Evolutionary conservation across 306 rosid species (phyloP).

Genomic region (Vachellia collinsii): DNA sequence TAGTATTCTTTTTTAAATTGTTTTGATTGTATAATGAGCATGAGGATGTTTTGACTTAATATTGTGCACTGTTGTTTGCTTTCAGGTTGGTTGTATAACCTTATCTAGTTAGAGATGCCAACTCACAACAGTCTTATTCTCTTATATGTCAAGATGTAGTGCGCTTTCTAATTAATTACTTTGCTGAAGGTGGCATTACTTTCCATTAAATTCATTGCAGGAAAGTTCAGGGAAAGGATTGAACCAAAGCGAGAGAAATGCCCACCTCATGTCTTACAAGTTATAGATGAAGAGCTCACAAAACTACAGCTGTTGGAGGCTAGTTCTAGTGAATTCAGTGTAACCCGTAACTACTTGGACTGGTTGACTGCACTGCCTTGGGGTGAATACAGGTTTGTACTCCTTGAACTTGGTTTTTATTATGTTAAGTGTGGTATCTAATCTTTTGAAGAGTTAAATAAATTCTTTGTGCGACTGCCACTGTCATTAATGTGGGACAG

Average conservation of each 20-base stretch:
- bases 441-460: slow-evolving; percentile 22
- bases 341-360: slow-evolving; percentile 96
- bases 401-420: slow-evolving; percentile 24
- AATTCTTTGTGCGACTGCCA: background rate
- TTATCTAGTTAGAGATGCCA: slow-evolving; percentile 16
- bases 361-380: slow-evolving; percentile 99
- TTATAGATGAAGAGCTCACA: slow-evolving; percentile 94
- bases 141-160: slow-evolving; percentile 23
- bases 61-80: background rate
- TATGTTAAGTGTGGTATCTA: slow-evolving; percentile 7
- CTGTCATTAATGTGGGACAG: slow-evolving; percentile 25
- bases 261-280: slow-evolving; percentile 93
- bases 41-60: slow-evolving; percentile 23
- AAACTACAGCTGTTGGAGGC: slow-evolving; percentile 94
- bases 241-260: slow-evolving; percentile 93
- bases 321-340: slow-evolving; percentile 97
- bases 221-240: slow-evolving; percentile 90
- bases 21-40: background rate
- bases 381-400: slow-evolving; percentile 91
- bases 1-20: background rate
- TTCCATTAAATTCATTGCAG: slow-evolving; percentile 51
- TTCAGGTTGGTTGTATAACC: slow-evolving; percentile 8
- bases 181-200: slow-evolving; percentile 28
- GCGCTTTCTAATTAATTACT: slow-evolving; percentile 19
- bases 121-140: slow-evolving; percentile 18